Conservation (phyloP, 192 early-diverging fungal genomes). For the Backusella circina region DNA sequence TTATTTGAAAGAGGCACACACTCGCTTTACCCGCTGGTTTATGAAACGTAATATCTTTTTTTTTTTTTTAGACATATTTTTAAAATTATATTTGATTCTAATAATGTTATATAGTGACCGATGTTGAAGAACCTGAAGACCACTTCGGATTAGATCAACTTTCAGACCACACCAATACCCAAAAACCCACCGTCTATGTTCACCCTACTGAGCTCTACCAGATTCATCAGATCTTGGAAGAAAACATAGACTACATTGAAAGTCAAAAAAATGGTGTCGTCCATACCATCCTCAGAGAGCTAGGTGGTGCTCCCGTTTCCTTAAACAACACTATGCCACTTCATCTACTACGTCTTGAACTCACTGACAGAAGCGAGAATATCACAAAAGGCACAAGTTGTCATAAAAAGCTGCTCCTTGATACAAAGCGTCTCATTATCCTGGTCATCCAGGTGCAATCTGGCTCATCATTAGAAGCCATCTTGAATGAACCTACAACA, state of each 20-base stretch:
- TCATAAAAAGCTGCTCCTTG: slow-evolving; percentile 72
- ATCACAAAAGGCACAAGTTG: slow-evolving; percentile 53
- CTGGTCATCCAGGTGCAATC: slow-evolving; percentile 84
- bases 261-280: slow-evolving; percentile 61
- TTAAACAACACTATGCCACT: not conserved
- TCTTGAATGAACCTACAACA: slow-evolving; percentile 73
- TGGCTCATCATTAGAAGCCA: slow-evolving; percentile 80
- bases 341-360: slow-evolving; percentile 56
- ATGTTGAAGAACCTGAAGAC: slow-evolving; percentile 83
- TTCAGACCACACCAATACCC: slow-evolving; percentile 70
- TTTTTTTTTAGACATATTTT: not conserved
- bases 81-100: not conserved
- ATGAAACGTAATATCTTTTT: slow-evolving; percentile 56
- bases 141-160: slow-evolving; percentile 91
- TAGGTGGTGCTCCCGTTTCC: slow-evolving; percentile 51
- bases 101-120: slow-evolving; percentile 54
- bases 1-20: slow-evolving; percentile 73
- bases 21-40: slow-evolving; percentile 83
- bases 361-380: slow-evolving; percentile 72
- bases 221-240: slow-evolving; percentile 78
- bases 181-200: slow-evolving; percentile 88
- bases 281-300: slow-evolving; percentile 61
- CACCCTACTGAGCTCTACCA: slow-evolving; percentile 88
- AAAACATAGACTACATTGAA: slow-evolving; percentile 76
- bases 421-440: slow-evolving; percentile 88